phyloP scores from a whole-genome alignment of 1,284 basidiomycete species.

The Hortiboletus rubellus region DNA sequence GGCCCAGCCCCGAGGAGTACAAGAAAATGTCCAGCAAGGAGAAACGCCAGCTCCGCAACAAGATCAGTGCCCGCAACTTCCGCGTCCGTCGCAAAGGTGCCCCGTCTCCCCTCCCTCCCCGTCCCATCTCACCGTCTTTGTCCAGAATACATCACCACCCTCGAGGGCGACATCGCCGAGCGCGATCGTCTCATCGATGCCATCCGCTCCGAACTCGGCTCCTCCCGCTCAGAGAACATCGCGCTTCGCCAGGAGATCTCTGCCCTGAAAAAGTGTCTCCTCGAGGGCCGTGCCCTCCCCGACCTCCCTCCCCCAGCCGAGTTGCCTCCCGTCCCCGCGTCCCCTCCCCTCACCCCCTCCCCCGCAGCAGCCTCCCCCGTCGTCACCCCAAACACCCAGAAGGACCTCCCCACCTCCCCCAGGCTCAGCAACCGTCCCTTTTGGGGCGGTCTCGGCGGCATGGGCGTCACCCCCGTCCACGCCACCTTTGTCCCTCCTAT shows the following conservation, averaged over 20 bases:
- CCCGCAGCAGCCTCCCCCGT: constrained; percentile 35
- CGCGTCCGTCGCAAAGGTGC: constrained; percentile 87
- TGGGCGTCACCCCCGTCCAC: constrained; percentile 84
- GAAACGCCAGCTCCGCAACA: constrained; percentile 94
- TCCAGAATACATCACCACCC: constrained; percentile 87
- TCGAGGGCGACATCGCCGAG: constrained; percentile 92
- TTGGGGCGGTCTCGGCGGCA: constrained; percentile 73
- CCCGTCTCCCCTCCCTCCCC: constrained; percentile 13
- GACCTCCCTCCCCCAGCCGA: constrained; percentile 50
- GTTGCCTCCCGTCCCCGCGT: constrained; percentile 38
- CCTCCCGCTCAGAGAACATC: constrained; percentile 78
- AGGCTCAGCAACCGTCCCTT: constrained; percentile 53
- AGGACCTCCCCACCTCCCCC: constrained; percentile 74
- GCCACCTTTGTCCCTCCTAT: constrained; percentile 74
- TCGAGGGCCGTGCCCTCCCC: constrained; percentile 53
- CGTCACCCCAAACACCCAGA: constrained; percentile 75
- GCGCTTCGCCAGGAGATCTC: constrained; percentile 84
- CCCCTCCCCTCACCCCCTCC: constrained; percentile 34
- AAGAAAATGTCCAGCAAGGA: constrained; percentile 95
- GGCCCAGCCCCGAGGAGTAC: constrained; percentile 90
- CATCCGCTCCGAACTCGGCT: constrained; percentile 83
- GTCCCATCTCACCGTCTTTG: constrained; percentile 1
- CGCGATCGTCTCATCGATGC: constrained; percentile 89
- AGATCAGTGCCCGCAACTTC: constrained; percentile 96
- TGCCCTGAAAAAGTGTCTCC: constrained; percentile 77